These are phyloP conservation scores for Berkeleyomyces basicola DNA, from an alignment of 2,329 filamentous ascomycete species.

Conservation along the genomic window DNA sequence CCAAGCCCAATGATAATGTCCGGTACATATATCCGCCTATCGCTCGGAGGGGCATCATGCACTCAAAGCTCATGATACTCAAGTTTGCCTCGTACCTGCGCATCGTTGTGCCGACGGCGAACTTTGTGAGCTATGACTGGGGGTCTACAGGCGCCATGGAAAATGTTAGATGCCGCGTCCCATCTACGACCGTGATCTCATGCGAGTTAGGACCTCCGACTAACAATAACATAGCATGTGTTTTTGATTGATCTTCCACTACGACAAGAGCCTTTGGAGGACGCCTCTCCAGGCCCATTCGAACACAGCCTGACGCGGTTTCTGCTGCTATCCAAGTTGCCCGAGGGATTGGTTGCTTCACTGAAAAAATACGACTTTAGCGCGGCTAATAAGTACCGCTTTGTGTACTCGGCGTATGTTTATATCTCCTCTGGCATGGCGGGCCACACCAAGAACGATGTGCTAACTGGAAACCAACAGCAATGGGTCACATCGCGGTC, in stretches of 20 bases:
- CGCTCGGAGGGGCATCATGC: conserved; percentile 62
- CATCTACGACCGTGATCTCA: background rate
- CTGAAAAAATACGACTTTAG: conserved; percentile 69
- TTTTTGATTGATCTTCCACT: conserved; percentile 86
- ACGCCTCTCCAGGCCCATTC: conserved; percentile 32
- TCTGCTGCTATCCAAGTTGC: conserved; percentile 47
- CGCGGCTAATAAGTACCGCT: conserved; percentile 52
- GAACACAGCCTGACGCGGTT: conserved; percentile 56
- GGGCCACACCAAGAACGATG: background rate
- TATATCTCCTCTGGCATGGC: background rate
- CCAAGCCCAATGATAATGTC: conserved; percentile 36
- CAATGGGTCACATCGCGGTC: conserved; percentile 37
- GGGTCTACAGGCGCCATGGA: conserved; percentile 73
- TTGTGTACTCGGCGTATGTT: conserved; percentile 73
- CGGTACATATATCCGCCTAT: conserved; percentile 71
- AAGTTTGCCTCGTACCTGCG: conserved; percentile 59
- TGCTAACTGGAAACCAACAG: conserved; percentile 22
- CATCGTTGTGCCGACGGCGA: conserved; percentile 74
- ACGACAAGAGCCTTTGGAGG: conserved; percentile 13
- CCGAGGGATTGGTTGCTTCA: conserved; percentile 47
- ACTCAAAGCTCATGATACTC: conserved; percentile 87
- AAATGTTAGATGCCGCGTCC: conserved; percentile 38
- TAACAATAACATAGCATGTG: conserved; percentile 37
- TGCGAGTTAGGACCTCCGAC: background rate
- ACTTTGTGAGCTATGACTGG: conserved; percentile 77